Evolutionary conservation across 1,284 basidiomycete genomes (phyloP), one percentile per base, ranked within the genome.

Genomic region (Omphalotus olearius): DNA sequence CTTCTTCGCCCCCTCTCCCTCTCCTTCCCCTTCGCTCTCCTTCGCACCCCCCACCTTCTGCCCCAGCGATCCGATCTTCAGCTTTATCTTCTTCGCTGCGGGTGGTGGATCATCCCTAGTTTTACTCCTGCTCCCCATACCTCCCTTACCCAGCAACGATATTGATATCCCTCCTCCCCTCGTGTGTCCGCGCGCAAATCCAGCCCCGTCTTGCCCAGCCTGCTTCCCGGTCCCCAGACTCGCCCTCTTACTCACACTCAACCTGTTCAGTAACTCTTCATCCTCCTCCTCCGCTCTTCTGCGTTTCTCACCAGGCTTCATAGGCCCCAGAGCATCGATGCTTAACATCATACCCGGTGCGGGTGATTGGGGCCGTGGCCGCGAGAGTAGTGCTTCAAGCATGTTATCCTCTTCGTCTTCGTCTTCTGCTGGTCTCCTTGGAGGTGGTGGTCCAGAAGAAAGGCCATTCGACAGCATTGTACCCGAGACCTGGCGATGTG

Each of bases 231-330:
- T 60, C 16, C 69, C 66, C 23, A 72, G 55, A 54, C 74, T 72
- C 6, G 62, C 64, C 18, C 75, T 73, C 58, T 77, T 79, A 36
- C 76, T 62, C 56, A 75, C 75, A 50, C 64, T 70, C 11, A 83
- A 67, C 39, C 72, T 68, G 56, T 74, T 78, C n/a, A 83, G 64
- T 55, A 72, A 57, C 60, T 75, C 79, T 50, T 82, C 82, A 40
- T 87, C 85, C n/a, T 87, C 85, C 25, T 87, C 86, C 69, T 91
- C 88, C 14, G 79, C 79, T 61, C 90, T 73, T 59, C 82, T 73
- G 47, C 91, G 78, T 68, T 93, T 93, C 62, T 87, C 85, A 5
- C 84, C 75, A 50, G 82, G 61, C 38, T 77, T 73, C 60, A 76
- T 69, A 3, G 73, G 62, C 1, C 65, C 64, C 9, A 55, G 47